Evolutionary conservation across 331 rosid genomes (phyloP).

Genomic region (Cydonia oblonga): DNA sequence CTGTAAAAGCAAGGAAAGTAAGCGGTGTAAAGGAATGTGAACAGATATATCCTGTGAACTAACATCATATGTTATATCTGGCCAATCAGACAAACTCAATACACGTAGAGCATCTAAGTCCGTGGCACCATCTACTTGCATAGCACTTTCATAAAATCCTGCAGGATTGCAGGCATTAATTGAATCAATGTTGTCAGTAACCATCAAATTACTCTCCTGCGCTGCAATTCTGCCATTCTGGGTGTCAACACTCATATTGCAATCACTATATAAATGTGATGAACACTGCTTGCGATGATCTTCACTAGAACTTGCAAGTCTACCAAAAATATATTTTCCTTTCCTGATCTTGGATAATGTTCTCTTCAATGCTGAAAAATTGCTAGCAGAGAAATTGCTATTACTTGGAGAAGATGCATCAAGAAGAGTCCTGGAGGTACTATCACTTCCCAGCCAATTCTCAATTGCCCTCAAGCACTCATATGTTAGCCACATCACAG

Average conservation of each 20-base stretch:
- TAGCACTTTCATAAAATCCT: constrained; percentile 28
- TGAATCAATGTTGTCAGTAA: constrained; percentile 27
- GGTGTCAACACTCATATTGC: constrained; percentile 14
- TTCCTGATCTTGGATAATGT: constrained; percentile 51
- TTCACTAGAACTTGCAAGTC: constrained; percentile 51
- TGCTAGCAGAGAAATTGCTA: constrained; percentile 35
- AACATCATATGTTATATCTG: constrained; percentile 70
- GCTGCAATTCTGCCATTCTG: constrained; percentile 26
- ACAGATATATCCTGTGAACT: constrained; percentile 77
- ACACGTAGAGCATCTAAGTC: constrained; percentile 43
- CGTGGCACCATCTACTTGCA: constrained; percentile 51
- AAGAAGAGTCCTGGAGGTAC: constrained; percentile 31
- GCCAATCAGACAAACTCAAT: constrained; percentile 77
- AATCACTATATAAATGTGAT: constrained; percentile 16
- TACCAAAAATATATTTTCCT: constrained; percentile 53
- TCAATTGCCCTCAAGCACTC: constrained; percentile 88
- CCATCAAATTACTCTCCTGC: constrained; percentile 29
- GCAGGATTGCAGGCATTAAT: constrained; percentile 21
- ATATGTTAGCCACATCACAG: constrained; percentile 55
- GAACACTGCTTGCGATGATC: constrained; percentile 36
- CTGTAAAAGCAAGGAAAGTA: constrained; percentile 77
- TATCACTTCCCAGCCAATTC: constrained; percentile 60
- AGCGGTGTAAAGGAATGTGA: constrained; percentile 81
- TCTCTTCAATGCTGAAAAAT: constrained; percentile 49
- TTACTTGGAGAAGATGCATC: constrained; percentile 27